Conservation (phyloP, 192 early-diverging fungal genomes). For the Entomortierella lignicola region DNA sequence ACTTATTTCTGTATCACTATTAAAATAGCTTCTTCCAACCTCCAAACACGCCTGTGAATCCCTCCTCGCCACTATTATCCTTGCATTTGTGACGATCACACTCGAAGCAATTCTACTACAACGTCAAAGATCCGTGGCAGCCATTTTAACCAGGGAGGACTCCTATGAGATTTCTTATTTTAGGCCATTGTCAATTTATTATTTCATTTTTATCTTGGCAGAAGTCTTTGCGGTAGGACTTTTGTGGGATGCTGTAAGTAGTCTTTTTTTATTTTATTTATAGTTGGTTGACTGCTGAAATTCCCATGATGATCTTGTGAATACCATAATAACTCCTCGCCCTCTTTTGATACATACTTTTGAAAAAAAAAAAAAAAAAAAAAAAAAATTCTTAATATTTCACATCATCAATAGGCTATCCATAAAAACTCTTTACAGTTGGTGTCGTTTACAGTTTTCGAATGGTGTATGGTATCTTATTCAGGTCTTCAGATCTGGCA, state of each 20-base stretch:
- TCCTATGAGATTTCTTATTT: conserved; percentile 42
- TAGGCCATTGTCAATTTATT: conserved; percentile 34
- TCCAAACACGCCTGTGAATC: conserved; percentile 30
- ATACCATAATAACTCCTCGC: not conserved
- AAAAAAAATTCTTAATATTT: no score
- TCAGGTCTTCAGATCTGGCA: conserved; percentile 49
- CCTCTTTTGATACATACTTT: not conserved
- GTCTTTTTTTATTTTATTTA: not conserved
- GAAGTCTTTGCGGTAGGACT: conserved; percentile 39
- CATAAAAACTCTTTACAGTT: conserved; percentile 50
- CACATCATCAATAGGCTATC: conserved; percentile 15
- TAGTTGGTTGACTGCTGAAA: no score
- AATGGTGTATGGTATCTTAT: conserved; percentile 47
- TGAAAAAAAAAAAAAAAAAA: no score
- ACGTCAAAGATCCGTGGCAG: conserved; percentile 16
- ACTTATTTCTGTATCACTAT: no score
- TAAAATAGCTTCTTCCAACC: conserved; percentile 25
- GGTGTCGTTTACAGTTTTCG: conserved; percentile 43
- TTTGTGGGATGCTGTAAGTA: conserved; percentile 49
- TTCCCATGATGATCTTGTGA: no score
- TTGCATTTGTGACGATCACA: conserved; percentile 24
- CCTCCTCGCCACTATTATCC: conserved; percentile 17
- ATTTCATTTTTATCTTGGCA: conserved; percentile 39
- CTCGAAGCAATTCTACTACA: conserved; percentile 28
- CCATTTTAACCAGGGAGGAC: conserved; percentile 1